phyloP scores from a whole-genome alignment of 768 basidiomycete species.

The Plicaturopsis crispa region DNA sequence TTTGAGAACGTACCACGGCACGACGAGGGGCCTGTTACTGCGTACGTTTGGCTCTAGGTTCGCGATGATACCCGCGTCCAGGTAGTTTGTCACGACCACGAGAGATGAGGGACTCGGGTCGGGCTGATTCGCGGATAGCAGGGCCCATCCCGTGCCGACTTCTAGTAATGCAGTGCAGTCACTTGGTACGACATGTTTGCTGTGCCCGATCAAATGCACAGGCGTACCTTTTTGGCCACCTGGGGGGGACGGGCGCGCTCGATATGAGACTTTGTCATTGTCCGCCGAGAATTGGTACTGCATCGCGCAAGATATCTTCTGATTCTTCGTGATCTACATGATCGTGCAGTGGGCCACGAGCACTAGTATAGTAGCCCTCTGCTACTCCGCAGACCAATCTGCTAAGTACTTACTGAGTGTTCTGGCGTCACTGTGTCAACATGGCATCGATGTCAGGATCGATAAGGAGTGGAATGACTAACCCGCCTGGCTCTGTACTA shows the following conservation, averaged over 20 bases:
- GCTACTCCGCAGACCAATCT: too few species aligned
- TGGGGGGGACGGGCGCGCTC: conserved; percentile 39
- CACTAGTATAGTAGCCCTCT: too few species aligned
- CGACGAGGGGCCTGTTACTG: conserved; percentile 32
- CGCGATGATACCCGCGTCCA: conserved; percentile 49
- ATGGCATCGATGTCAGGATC: too few species aligned
- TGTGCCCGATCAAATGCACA: neutral
- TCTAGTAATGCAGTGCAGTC: conserved; percentile 46
- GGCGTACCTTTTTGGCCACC: conserved; percentile 30
- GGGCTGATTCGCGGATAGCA: conserved; percentile 41
- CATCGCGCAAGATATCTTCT: conserved; percentile 49
- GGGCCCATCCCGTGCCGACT: conserved; percentile 59
- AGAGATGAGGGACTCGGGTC: conserved; percentile 41
- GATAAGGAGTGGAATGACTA: too few species aligned
- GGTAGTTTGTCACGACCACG: conserved; percentile 63
- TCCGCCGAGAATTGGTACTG: conserved; percentile 46
- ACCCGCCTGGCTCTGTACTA: too few species aligned
- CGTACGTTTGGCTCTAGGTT: conserved; percentile 51
- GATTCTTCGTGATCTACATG: too few species aligned
- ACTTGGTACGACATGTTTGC: neutral
- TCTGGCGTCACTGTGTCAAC: too few species aligned
- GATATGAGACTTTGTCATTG: conserved; percentile 40
- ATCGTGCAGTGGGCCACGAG: too few species aligned
- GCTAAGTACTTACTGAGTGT: too few species aligned
- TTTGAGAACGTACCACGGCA: conserved; percentile 31